Evolutionary conservation across 176 grass and related monocot genomes (phyloP).

Genomic region (Elymus sibiricus): DNA sequence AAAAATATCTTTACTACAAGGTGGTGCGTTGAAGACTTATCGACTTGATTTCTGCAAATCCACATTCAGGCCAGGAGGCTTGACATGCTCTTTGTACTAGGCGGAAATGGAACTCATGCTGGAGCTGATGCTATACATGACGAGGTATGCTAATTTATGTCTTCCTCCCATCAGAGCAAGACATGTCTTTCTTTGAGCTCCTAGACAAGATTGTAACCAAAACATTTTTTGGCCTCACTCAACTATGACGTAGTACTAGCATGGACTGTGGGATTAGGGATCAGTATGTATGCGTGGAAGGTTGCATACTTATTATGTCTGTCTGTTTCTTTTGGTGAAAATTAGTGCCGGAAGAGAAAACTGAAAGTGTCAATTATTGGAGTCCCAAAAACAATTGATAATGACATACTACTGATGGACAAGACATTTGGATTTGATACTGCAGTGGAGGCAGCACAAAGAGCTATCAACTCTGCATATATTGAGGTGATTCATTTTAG

Average conservation of each 20-base stretch:
- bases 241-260: not conserved
- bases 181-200: not conserved
- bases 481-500: constrained; percentile 70
- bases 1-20: not conserved
- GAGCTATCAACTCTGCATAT: constrained; percentile 97
- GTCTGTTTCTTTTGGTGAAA: not conserved
- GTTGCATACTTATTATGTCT: constrained; percentile 31
- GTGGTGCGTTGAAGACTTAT: not conserved
- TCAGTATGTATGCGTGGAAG: not conserved
- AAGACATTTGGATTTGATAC: constrained; percentile 99
- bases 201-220: not conserved
- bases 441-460: constrained; percentile 95
- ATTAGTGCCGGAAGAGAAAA: constrained; percentile 88
- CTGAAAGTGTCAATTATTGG: constrained; percentile 78
- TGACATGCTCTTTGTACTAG: constrained; percentile 94
- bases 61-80: constrained; percentile 71
- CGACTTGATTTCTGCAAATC: constrained; percentile 21
- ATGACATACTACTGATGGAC: constrained; percentile 97
- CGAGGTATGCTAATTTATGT: constrained; percentile 43
- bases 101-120: constrained; percentile 98
- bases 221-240: not conserved
- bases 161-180: constrained; percentile 9
- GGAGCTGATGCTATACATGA: constrained; percentile 93
- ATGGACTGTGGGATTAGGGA: not conserved
- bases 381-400: constrained; percentile 97